Percentiles rank a stretch among this genome's conserved stretches.
These are phyloP conservation scores for Candida ficus DNA, from an alignment of 805 yeast genomes.

Conservation along the genomic window DNA sequence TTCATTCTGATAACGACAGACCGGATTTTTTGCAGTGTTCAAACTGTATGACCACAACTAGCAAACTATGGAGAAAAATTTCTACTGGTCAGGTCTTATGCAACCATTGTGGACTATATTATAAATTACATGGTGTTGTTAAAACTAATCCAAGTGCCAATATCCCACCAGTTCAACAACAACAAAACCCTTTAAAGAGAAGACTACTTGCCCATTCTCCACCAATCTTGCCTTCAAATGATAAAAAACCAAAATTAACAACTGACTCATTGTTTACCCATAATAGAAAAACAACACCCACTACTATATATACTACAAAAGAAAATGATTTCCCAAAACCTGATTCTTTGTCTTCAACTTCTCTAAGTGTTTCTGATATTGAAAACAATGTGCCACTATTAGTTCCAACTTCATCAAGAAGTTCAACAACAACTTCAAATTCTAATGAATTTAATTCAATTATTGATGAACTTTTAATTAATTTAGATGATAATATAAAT, in stretches of 20 bases:
- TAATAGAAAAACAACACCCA: neutral
- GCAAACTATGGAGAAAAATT: conserved; percentile 94
- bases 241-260: neutral
- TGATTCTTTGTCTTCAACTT: too few species aligned
- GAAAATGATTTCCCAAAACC: too few species aligned
- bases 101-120: conserved; percentile 92
- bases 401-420: neutral
- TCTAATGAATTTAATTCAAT: neutral
- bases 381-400: too few species aligned
- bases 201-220: neutral
- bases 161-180: too few species aligned
- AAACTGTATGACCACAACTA: conserved; percentile 83
- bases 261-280: neutral
- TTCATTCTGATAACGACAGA: neutral
- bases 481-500: neutral
- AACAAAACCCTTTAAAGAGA: too few species aligned
- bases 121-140: conserved; percentile 72
- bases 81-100: conserved; percentile 88
- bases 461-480: neutral
- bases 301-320: too few species aligned
- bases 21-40: conserved; percentile 42
- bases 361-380: too few species aligned
- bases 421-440: neutral
- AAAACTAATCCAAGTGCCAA: neutral
- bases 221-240: neutral